Conservation (phyloP, 306 rosid species). For the Vigna mungo region DNA sequence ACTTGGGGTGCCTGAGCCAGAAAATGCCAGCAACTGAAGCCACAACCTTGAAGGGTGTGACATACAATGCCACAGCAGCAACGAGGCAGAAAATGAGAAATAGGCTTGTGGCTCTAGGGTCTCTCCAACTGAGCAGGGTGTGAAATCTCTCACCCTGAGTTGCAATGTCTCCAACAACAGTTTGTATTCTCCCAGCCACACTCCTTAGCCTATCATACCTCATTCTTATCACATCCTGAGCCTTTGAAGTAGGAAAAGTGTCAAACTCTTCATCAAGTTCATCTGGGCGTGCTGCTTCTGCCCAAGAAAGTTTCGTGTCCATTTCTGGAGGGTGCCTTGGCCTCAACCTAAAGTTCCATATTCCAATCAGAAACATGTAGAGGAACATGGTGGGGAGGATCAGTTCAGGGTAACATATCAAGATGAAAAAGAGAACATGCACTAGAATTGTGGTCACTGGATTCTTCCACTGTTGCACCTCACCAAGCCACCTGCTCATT, state of each 20-base stretch:
- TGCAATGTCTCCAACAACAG: conserved; percentile 53
- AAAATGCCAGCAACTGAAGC: conserved; percentile 62
- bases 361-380: conserved; percentile 84
- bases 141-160: conserved; percentile 56
- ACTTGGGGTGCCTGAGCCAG: conserved; percentile 79
- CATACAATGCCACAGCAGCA: conserved; percentile 54
- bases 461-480: conserved; percentile 79
- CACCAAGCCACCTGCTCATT: conserved; percentile 71
- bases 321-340: conserved; percentile 74
- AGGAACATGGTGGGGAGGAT: conserved; percentile 78
- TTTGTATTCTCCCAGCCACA: conserved; percentile 56
- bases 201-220: conserved; percentile 82
- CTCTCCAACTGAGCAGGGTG: conserved; percentile 50
- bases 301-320: conserved; percentile 87
- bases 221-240: conserved; percentile 66
- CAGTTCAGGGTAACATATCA: conserved; percentile 75
- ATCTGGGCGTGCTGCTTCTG: conserved; percentile 73
- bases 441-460: conserved; percentile 72
- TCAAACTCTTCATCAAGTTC: conserved; percentile 70
- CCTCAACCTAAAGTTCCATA: conserved; percentile 74
- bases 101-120: conserved; percentile 53
- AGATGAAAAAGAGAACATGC: conserved; percentile 70
- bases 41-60: conserved; percentile 57
- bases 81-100: conserved; percentile 44
- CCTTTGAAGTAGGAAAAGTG: conserved; percentile 72